A percentile compares a stretch with the other conserved stretches of the same genome.
Evolutionary conservation across 139 green algal genomes (phyloP).

Genomic region (Monoraphidium neglectum): DNA sequence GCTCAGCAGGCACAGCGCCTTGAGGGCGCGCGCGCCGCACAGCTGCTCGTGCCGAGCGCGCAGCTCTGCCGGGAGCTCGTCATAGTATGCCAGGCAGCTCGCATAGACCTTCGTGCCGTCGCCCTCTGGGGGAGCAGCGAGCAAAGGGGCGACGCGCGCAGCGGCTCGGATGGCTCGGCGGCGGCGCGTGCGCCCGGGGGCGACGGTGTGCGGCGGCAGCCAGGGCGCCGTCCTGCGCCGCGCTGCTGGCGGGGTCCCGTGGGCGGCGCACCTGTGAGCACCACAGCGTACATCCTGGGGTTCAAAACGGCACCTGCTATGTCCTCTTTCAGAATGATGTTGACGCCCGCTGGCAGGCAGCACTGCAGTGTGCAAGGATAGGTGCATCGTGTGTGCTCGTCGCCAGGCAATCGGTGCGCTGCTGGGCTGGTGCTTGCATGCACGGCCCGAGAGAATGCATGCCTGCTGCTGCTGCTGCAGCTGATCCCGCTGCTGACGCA

Average conservation of each 20-base stretch:
- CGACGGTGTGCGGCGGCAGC: too few relatives aligned
- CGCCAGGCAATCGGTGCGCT: too few relatives aligned
- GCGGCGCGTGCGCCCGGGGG: too few relatives aligned
- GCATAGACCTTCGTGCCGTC: slow-evolving; percentile 43
- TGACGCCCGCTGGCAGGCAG: slow-evolving; percentile 45
- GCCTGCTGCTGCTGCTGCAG: neutral
- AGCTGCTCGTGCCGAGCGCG: slow-evolving; percentile 24
- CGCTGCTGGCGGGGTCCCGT: neutral
- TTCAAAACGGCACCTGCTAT: neutral
- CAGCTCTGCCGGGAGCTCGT: slow-evolving; percentile 24
- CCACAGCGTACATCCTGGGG: slow-evolving; percentile 25
- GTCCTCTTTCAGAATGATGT: slow-evolving; percentile 9
- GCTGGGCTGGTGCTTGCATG: too few relatives aligned
- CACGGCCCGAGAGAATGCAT: too few relatives aligned
- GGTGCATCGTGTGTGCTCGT: too few relatives aligned
- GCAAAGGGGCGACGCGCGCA: neutral
- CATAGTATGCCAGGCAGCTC: slow-evolving; percentile 39
- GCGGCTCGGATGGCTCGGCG: too few relatives aligned
- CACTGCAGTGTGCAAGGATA: too few relatives aligned
- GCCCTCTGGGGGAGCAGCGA: slow-evolving; percentile 34
- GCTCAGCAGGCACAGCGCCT: slow-evolving; percentile 42
- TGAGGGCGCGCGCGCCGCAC: slow-evolving; percentile 21
- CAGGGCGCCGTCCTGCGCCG: too few relatives aligned
- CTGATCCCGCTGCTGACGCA: too few relatives aligned
- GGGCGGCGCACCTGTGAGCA: slow-evolving; percentile 38